Conservation (phyloP, 768 basidiomycete genomes). For the Pseudohyphozyma bogoriensis region DNA sequence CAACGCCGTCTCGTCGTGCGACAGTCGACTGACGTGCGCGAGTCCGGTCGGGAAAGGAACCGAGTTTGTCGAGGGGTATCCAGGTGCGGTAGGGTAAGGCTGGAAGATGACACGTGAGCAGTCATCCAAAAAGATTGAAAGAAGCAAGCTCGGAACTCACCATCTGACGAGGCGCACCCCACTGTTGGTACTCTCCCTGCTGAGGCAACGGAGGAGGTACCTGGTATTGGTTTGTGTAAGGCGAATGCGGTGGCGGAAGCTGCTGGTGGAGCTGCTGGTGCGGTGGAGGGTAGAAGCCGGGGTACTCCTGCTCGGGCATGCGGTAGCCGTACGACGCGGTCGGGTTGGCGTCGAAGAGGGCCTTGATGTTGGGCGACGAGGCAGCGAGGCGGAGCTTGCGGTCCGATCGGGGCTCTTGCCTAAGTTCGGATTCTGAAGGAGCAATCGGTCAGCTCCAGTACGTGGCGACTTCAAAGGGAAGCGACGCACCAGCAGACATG, state of each 20-base stretch:
- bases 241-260: conserved; percentile 12
- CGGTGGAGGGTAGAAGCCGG: conserved; percentile 7
- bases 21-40: conserved; percentile 74
- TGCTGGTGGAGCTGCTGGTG: conserved; percentile 1
- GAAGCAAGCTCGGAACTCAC: conserved; percentile 1
- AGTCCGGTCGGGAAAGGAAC: conserved; percentile 43
- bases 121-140: not conserved
- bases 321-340: conserved; percentile 4
- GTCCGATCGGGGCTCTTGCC: conserved; percentile 41
- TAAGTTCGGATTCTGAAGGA: conserved; percentile 28
- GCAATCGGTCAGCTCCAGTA: conserved; percentile 39
- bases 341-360: conserved; percentile 55
- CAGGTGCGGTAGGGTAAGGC: conserved; percentile 26
- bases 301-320: not conserved
- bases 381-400: conserved; percentile 59
- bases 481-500: conserved; percentile 9
- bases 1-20: conserved; percentile 52
- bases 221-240: not conserved
- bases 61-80: conserved; percentile 1
- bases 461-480: conserved; percentile 46
- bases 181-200: conserved; percentile 19
- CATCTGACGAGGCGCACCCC: conserved; percentile 17
- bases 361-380: conserved; percentile 90
- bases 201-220: conserved; percentile 7
- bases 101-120: conserved; percentile 7